Conservation (phyloP, 108 stramenopile genomes). For the Conticribra guillardii region DNA sequence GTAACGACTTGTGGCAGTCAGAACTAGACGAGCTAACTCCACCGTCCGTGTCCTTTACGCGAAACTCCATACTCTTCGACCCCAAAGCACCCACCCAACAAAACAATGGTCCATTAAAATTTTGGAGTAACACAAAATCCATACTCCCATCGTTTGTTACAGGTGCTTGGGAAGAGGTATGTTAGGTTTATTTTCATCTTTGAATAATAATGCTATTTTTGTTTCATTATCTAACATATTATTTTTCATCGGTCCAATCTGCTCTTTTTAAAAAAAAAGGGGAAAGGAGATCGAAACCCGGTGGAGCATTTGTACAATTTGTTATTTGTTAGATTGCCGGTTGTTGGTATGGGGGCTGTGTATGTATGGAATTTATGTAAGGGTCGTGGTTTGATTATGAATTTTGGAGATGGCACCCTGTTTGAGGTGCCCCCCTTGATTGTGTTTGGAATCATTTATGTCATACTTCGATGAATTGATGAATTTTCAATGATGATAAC, state of each 20-base stretch:
- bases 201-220: no score
- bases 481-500: neutral
- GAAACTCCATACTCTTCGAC: constrained; percentile 69
- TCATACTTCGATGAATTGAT: constrained; percentile 41
- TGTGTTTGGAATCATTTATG: constrained; percentile 48
- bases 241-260: no score
- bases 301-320: constrained; percentile 70
- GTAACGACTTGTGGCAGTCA: neutral
- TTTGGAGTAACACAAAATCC: constrained; percentile 53
- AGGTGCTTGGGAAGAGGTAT: constrained; percentile 60
- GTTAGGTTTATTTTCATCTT: no score
- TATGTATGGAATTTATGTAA: constrained; percentile 56
- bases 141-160: constrained; percentile 56
- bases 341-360: constrained; percentile 43
- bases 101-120: constrained; percentile 41
- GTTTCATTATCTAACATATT: no score
- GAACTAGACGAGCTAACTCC: constrained; percentile 53
- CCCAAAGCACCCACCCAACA: constrained; percentile 60
- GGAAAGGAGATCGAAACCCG: constrained; percentile 56
- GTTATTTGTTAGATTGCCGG: constrained; percentile 63
- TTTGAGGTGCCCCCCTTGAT: constrained; percentile 58
- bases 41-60: constrained; percentile 58
- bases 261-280: no score
- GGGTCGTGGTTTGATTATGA: constrained; percentile 64
- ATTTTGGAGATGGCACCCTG: constrained; percentile 59